Base-by-base conservation (phyloP, 148 eudicot genomes). In the Oxyria digyna region DNA sequence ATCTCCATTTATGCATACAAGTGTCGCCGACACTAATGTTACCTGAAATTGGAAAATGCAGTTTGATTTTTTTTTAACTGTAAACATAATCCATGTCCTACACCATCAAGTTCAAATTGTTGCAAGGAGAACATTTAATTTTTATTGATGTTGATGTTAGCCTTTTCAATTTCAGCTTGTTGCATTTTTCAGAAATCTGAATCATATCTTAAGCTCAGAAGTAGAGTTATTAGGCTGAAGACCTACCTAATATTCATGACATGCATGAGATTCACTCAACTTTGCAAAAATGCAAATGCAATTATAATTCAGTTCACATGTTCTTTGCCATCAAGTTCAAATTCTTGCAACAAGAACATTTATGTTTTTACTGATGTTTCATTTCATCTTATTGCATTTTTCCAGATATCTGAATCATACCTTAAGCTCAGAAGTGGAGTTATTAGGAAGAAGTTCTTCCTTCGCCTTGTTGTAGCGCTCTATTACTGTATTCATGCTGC, bases 191-290 rank as follows among this genome's bases (percentile, higher is more conserved):
- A 57, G n/a, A 26, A 31, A 27, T 59, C 20, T 59, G 65, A 14
- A 59, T n/a, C 67, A 54, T 85, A 89, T 91, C 96, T 85, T 86
- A 76, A 89, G 81, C 70, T 89, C 87, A 17, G 96, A 79, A 76
- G 72, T 74, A 14, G 87, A 74, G 73, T 81, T 81, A 69, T 79
- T 55, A 48, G 48, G 65, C 42, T 77, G 80, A 68, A 76, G 83
- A 42, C 86, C 91, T 70, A 84, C 96, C 72, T 83, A n/a, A n/a
- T n/a, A n/a, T n/a, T n/a, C n/a, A n/a, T n/a, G n/a, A n/a, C n/a
- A n/a, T n/a, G n/a, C n/a, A n/a, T n/a, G n/a, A n/a, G n/a, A n/a
- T n/a, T n/a, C n/a, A n/a, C n/a, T n/a, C n/a, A n/a, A n/a, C n/a
- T n/a, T n/a, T n/a, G n/a, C n/a, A n/a, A n/a, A n/a, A n/a, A n/a